Conservation (phyloP, 768 basidiomycete genomes). For the Psilocybe cyanescens region DNA sequence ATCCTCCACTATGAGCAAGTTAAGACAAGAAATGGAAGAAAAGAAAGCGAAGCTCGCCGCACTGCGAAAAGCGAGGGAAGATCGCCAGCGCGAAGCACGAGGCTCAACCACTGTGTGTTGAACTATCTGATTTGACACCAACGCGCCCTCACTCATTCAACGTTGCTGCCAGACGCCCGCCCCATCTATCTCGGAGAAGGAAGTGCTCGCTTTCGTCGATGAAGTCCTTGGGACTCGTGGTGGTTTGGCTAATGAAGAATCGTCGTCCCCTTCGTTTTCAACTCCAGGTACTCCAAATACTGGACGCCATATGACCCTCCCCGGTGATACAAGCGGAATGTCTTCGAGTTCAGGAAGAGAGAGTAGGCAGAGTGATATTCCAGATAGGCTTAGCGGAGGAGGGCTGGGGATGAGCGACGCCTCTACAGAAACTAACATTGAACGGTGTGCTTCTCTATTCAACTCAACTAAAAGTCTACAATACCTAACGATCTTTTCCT, state of each 20-base stretch:
- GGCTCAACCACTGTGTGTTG: background rate
- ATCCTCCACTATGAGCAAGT: background rate
- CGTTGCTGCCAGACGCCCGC: background rate
- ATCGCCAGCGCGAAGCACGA: background rate
- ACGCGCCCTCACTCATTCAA: background rate
- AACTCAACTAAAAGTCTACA: background rate
- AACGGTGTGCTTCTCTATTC: background rate
- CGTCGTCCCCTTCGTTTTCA: background rate
- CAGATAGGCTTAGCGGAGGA: background rate
- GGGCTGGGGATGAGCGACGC: background rate
- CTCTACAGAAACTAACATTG: background rate
- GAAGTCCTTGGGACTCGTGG: background rate
- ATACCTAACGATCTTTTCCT: background rate
- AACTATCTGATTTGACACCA: background rate
- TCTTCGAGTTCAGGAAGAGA: background rate
- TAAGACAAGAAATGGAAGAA: background rate
- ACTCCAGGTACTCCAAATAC: background rate
- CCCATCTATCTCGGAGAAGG: background rate
- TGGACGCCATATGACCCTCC: background rate
- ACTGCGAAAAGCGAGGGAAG: background rate
- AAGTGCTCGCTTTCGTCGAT: background rate
- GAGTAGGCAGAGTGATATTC: background rate
- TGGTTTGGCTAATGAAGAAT: background rate
- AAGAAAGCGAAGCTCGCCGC: background rate
- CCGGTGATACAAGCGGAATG: background rate